These are phyloP conservation scores for Cymodocea nodosa DNA, from an alignment of 116 monocot genomes.

Conservation along the genomic window DNA sequence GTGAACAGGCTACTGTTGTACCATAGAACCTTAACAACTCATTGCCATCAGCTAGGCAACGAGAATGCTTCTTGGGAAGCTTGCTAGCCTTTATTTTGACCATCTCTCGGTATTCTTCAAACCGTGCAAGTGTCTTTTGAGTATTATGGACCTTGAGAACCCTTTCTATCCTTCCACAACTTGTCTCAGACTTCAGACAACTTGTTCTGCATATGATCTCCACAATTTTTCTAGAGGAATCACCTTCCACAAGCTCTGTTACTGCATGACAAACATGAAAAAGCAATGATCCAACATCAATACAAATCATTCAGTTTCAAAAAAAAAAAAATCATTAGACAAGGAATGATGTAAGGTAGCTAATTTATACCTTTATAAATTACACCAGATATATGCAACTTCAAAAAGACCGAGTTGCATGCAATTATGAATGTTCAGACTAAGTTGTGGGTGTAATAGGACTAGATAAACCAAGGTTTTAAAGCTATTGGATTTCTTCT, in stretches of 20 bases:
- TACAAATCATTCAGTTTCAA: no score
- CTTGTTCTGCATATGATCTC: constrained; percentile 90
- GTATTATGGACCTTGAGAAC: constrained; percentile 83
- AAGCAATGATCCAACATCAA: no score
- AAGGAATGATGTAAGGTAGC: no score
- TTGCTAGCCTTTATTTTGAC: constrained; percentile 67
- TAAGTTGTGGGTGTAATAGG: no score
- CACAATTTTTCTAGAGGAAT: constrained; percentile 83
- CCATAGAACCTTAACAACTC: constrained; percentile 78
- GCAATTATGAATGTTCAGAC: no score
- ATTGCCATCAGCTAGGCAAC: constrained; percentile 89
- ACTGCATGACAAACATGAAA: constrained; percentile 21
- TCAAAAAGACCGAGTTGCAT: no score
- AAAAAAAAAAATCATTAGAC: no score
- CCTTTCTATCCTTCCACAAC: constrained; percentile 48
- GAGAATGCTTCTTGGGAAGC: constrained; percentile 85
- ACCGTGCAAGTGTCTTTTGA: constrained; percentile 58
- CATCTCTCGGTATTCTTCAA: constrained; percentile 66
- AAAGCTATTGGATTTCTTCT: no score
- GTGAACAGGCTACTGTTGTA: constrained; percentile 52
- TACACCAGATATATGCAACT: no score
- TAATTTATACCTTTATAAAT: no score
- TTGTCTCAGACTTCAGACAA: constrained; percentile 58
- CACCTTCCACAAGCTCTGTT: constrained; percentile 73
- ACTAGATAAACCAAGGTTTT: no score